A percentile compares a stretch with the other conserved stretches of the same genome.
phyloP scores from a whole-genome alignment of 169 alveolate species.

The Plasmodium sp. region DNA sequence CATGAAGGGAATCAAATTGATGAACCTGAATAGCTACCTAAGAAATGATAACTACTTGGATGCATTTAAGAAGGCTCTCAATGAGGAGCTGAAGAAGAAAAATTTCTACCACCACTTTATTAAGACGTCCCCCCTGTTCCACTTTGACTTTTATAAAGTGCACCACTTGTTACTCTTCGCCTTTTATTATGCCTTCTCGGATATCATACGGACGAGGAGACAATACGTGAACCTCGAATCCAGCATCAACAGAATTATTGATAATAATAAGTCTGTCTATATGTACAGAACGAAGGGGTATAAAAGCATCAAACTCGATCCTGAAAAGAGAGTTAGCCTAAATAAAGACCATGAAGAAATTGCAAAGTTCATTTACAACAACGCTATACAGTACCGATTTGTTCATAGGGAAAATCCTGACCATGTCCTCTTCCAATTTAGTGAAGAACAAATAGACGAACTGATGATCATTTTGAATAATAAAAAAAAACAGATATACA shows the following conservation, averaged over 20 bases:
- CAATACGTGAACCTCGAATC: slow-evolving; percentile 42
- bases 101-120: slow-evolving; percentile 51
- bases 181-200: slow-evolving; percentile 64
- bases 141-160: slow-evolving; percentile 28
- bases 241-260: slow-evolving; percentile 25
- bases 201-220: slow-evolving; percentile 52
- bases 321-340: slow-evolving; percentile 30
- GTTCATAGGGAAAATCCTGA: background rate
- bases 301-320: background rate
- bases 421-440: slow-evolving; percentile 7
- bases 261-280: slow-evolving; percentile 14
- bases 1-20: slow-evolving; percentile 49
- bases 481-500: slow-evolving; percentile 20
- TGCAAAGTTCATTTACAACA: slow-evolving; percentile 45
- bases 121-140: slow-evolving; percentile 50
- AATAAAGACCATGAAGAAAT: slow-evolving; percentile 30
- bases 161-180: slow-evolving; percentile 58
- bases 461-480: slow-evolving; percentile 18
- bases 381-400: slow-evolving; percentile 38
- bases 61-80: slow-evolving; percentile 38
- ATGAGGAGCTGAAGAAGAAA: slow-evolving; percentile 34
- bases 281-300: slow-evolving; percentile 24
- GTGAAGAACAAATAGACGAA: slow-evolving; percentile 3
- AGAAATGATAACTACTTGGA: slow-evolving; percentile 33
- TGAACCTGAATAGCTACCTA: slow-evolving; percentile 24